phyloP scores from a whole-genome alignment of 1,139 yeast species.

The Eremothecium sinecaudum region DNA sequence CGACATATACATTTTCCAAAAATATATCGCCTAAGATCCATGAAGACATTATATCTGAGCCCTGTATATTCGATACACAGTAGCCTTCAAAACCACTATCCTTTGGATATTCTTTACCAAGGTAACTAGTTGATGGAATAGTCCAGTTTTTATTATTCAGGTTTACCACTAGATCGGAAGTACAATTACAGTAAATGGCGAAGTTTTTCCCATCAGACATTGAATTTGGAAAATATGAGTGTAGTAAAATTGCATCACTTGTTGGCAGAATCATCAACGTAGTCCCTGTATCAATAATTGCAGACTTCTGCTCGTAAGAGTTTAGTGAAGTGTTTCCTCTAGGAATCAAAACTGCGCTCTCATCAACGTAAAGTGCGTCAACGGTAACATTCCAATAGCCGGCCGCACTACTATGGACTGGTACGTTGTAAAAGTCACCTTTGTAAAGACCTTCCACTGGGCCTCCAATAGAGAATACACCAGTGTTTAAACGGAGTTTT shows the following conservation, averaged over 20 bases:
- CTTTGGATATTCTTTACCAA: constrained; percentile 40
- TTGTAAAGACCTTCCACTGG: constrained; percentile 34
- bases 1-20: constrained; percentile 47
- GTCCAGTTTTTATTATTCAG: constrained; percentile 40
- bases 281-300: constrained; percentile 59
- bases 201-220: constrained; percentile 50
- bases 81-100: constrained; percentile 36
- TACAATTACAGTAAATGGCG: constrained; percentile 50
- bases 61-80: constrained; percentile 63
- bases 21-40: constrained; percentile 56
- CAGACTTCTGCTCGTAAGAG: constrained; percentile 30
- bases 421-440: constrained; percentile 38
- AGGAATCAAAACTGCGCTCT: constrained; percentile 10
- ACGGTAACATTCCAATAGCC: constrained; percentile 48
- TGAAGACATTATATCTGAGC: constrained; percentile 32
- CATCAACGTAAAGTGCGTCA: constrained; percentile 33
- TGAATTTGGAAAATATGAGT: constrained; percentile 41
- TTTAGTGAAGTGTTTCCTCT: not conserved
- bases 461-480: constrained; percentile 40
- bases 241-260: constrained; percentile 46
- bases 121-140: constrained; percentile 38
- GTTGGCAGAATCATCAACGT: constrained; percentile 51
- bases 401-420: constrained; percentile 34
- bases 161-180: constrained; percentile 33
- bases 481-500: constrained; percentile 27